These are phyloP conservation scores for Suhomyces emberorum DNA, from an alignment of 805 yeast genomes.

Conservation along the genomic window DNA sequence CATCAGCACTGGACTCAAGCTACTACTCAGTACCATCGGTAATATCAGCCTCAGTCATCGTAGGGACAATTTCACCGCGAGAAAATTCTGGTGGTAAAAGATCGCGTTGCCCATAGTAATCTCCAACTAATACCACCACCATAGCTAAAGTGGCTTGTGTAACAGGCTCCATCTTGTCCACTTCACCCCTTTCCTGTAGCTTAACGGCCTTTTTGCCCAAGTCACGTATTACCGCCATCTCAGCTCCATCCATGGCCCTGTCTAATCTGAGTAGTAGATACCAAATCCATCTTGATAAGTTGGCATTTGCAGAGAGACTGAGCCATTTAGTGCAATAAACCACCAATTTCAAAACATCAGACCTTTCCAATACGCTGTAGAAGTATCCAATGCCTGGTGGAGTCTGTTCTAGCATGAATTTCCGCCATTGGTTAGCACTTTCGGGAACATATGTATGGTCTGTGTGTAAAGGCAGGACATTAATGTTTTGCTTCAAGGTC, in stretches of 20 bases:
- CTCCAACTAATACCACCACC: constrained; percentile 29
- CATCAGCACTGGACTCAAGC: too few relatives aligned
- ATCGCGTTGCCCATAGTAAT: constrained; percentile 37
- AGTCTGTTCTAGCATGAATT: constrained; percentile 21
- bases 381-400: constrained; percentile 28
- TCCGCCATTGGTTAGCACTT: constrained; percentile 31
- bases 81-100: constrained; percentile 15
- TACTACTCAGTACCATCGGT: too few relatives aligned
- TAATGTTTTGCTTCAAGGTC: too few relatives aligned
- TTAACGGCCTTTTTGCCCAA: constrained; percentile 38
- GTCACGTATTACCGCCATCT: constrained; percentile 32
- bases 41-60: too few relatives aligned
- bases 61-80: too few relatives aligned
- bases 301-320: constrained; percentile 23
- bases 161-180: constrained; percentile 7
- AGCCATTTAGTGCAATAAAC: constrained; percentile 38
- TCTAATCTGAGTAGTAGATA: constrained; percentile 33
- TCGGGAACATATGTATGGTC: constrained; percentile 17
- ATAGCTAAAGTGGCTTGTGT: constrained; percentile 27
- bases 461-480: too few relatives aligned
- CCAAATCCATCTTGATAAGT: constrained; percentile 37
- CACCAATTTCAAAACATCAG: constrained; percentile 32
- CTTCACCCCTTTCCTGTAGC: constrained; percentile 14
- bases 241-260: constrained; percentile 29
- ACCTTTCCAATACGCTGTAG: constrained; percentile 23